A percentile compares a stretch with the other conserved stretches of the same genome.
These are phyloP conservation scores for Fusarium cicatricum DNA, from an alignment of 2,329 filamentous ascomycete genomes.

Conservation along the genomic window DNA sequence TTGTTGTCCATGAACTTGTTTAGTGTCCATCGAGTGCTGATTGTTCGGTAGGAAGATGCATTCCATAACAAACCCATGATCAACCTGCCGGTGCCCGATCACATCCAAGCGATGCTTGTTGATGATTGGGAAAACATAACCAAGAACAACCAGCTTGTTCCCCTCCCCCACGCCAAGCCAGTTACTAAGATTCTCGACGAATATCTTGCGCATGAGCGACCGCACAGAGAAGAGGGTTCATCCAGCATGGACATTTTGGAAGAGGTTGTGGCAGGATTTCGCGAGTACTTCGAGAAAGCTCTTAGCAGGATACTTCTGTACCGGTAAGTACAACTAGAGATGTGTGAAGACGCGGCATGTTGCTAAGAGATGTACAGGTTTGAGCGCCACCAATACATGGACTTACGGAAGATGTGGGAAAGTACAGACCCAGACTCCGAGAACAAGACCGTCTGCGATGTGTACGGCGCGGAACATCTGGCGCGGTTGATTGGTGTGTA, in stretches of 20 bases:
- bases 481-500: constrained; percentile 84
- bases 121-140: constrained; percentile 99
- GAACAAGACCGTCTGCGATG: constrained; percentile 77
- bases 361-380: constrained; percentile 65
- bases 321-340: constrained; percentile 53
- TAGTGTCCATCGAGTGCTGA: constrained; percentile 24
- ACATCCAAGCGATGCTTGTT: constrained; percentile 89
- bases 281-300: constrained; percentile 93
- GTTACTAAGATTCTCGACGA: constrained; percentile 82
- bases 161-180: constrained; percentile 79
- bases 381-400: constrained; percentile 87
- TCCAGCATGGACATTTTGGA: constrained; percentile 86
- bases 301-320: constrained; percentile 91
- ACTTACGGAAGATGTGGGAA: constrained; percentile 76
- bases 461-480: constrained; percentile 94
- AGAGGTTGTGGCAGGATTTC: constrained; percentile 85
- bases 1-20: neutral
- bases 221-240: constrained; percentile 69
- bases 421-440: constrained; percentile 68
- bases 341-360: neutral
- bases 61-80: constrained; percentile 88
- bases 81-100: constrained; percentile 85
- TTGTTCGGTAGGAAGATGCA: constrained; percentile 75
- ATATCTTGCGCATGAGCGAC: constrained; percentile 76
- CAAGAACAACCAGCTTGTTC: constrained; percentile 90